Evolutionary conservation across 306 rosid genomes (phyloP), one percentile per base, ranked within the genome.

Genomic region (Canavalia ensiformis): DNA sequence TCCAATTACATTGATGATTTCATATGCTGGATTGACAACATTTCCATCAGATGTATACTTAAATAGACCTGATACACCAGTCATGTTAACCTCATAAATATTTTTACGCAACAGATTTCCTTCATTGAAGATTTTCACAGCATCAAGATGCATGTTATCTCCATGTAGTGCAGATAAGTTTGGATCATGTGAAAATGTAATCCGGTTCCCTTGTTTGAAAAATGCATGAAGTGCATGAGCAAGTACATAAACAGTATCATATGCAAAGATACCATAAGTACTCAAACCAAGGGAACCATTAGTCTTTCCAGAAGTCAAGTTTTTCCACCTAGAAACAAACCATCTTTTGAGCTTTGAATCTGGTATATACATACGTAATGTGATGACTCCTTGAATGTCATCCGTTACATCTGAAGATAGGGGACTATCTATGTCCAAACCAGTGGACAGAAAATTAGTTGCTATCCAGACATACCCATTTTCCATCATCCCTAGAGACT

Each of bases 381-480:
- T 80, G 77, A 95, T 55, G 76, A 90, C 90, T 76, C 99, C 99
- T 83, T 91, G 93, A 73, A 95, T 84, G 55, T 77, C 70, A 80
- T 89, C 92, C 80, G 68, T 84, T 34, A n/a, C 77, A 74, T 81
- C 83, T 12, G 83, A 7, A 68, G 93, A 66, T 31, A 86, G 81
- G 9, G 96, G 87, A 82, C 79, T 75, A 59, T 62, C 68, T 7
- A 89, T 86, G 75, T 95, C 99, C 37, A 93, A 47, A 49, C 71
- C 6, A 51, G 87, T 77, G 34, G 97, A 58, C 39, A 95, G 90
- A 92, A 93, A 95, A 83, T 70, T 81, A 45, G 97, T 86, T 45
- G 97, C 89, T 50, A 95, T 91, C 99, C 99, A 95, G 8, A 95
- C 99, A 85, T 90, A 93, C 4, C 99, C 98, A 52, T 88, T 81